These are phyloP conservation scores for Candida quercuum DNA, from an alignment of 805 yeast species.

Conservation along the genomic window DNA sequence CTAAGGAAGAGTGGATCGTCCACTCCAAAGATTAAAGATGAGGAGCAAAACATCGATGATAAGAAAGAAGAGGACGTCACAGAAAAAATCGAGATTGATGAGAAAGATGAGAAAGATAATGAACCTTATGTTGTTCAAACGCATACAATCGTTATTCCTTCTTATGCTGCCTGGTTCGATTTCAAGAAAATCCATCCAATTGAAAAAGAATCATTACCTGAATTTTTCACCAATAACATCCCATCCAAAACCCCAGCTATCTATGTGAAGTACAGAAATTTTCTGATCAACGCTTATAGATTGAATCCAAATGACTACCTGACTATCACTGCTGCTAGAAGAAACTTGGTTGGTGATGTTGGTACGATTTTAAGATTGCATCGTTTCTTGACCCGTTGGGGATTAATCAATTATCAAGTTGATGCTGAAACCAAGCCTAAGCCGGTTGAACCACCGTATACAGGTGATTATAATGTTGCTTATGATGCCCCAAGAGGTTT, in stretches of 20 bases:
- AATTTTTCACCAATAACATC: conserved; percentile 71
- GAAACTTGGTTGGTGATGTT: conserved; percentile 88
- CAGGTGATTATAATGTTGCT: conserved; percentile 71
- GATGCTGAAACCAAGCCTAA: conserved; percentile 71
- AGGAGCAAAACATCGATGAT: too few relatives aligned
- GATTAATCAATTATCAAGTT: conserved; percentile 87
- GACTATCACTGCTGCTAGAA: conserved; percentile 85
- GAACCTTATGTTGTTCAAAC: conserved; percentile 47
- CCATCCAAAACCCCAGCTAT: conserved; percentile 77
- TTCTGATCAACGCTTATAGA: conserved; percentile 83
- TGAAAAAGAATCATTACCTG: conserved; percentile 82
- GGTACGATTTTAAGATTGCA: conserved; percentile 84
- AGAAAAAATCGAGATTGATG: conserved; percentile 4
- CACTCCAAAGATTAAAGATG: conserved; percentile 14
- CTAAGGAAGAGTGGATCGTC: conserved; percentile 5
- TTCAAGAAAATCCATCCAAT: conserved; percentile 67
- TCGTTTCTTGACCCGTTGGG: conserved; percentile 85
- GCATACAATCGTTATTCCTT: conserved; percentile 80
- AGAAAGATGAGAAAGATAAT: conserved; percentile 8
- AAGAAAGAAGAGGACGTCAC: conserved; percentile 9
- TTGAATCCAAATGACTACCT: conserved; percentile 85
- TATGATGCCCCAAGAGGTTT: conserved; percentile 89
- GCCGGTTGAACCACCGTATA: conserved; percentile 63
- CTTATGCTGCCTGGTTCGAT: conserved; percentile 84
- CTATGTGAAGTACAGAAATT: conserved; percentile 78